Percentiles rank a stretch among this genome's conserved stretches.
phyloP scores from a whole-genome alignment of 2,329 filamentous ascomycete species.

The Phaeosphaeriaceae sp. region DNA sequence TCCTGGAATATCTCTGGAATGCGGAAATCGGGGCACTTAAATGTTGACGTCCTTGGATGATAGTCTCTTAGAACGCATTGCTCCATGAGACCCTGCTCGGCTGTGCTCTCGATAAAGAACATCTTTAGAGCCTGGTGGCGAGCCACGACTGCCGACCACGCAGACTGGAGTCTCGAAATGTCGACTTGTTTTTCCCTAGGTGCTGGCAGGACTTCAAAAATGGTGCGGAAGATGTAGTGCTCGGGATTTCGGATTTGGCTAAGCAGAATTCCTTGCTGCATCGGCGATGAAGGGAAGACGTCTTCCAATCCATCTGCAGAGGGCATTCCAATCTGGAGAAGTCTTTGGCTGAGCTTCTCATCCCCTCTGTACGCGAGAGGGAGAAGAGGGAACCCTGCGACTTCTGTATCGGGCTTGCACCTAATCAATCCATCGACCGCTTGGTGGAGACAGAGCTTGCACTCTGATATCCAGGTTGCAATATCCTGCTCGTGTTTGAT shows the following conservation, averaged over 20 bases:
- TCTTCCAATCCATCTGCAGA: slow-evolving; percentile 35
- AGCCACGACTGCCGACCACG: slow-evolving; percentile 45
- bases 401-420: slow-evolving; percentile 28
- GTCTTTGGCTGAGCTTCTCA: slow-evolving; percentile 21
- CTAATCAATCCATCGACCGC: slow-evolving; percentile 37
- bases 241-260: slow-evolving; percentile 38
- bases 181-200: slow-evolving; percentile 22
- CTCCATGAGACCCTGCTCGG: slow-evolving; percentile 38
- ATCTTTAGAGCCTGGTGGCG: slow-evolving; percentile 41
- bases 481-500: slow-evolving; percentile 40
- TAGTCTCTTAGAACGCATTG: slow-evolving; percentile 41
- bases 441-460: slow-evolving; percentile 34
- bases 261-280: slow-evolving; percentile 40
- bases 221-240: slow-evolving; percentile 39
- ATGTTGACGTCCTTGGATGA: slow-evolving; percentile 29
- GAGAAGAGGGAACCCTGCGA: slow-evolving; percentile 39
- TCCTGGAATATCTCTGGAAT: slow-evolving; percentile 22
- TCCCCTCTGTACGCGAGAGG: slow-evolving; percentile 41
- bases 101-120: slow-evolving; percentile 43
- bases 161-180: slow-evolving; percentile 33
- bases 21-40: slow-evolving; percentile 28
- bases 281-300: slow-evolving; percentile 38
- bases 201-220: slow-evolving; percentile 35
- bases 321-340: slow-evolving; percentile 25
- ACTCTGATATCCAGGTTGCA: slow-evolving; percentile 35